phyloP scores from a whole-genome alignment of 179 eudicot genomes.

The Heliamphora pulchella region DNA sequence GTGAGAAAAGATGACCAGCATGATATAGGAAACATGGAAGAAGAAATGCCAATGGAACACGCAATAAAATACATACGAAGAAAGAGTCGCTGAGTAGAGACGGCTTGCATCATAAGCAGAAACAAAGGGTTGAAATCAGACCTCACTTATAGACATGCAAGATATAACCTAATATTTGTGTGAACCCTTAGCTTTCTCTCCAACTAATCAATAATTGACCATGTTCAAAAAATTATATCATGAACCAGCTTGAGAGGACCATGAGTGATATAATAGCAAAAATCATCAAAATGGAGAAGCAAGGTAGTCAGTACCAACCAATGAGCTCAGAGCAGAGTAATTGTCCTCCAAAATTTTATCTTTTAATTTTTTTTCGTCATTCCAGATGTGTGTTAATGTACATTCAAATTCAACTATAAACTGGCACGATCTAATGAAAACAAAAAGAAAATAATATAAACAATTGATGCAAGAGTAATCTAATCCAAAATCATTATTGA shows the following conservation, averaged over 20 bases:
- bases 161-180: too few species aligned
- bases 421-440: neutral
- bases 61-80: neutral
- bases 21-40: neutral
- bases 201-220: neutral
- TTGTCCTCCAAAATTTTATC: neutral
- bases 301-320: neutral
- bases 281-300: neutral
- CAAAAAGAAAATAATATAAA: neutral
- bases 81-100: neutral
- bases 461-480: neutral
- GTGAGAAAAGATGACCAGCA: neutral
- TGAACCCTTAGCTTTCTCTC: neutral
- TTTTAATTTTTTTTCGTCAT: neutral
- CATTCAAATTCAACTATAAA: neutral
- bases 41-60: neutral
- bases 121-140: neutral
- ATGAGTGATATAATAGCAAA: neutral
- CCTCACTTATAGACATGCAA: neutral
- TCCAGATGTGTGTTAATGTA: neutral
- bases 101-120: neutral
- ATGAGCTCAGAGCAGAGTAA: neutral
- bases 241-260: constrained; percentile 2
- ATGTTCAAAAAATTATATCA: neutral
- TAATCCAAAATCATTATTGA: neutral